A percentile compares a stretch with the other conserved stretches of the same genome.
Conservation (phyloP, 1,284 basidiomycete genomes). For the Irpex rosettiformis region DNA sequence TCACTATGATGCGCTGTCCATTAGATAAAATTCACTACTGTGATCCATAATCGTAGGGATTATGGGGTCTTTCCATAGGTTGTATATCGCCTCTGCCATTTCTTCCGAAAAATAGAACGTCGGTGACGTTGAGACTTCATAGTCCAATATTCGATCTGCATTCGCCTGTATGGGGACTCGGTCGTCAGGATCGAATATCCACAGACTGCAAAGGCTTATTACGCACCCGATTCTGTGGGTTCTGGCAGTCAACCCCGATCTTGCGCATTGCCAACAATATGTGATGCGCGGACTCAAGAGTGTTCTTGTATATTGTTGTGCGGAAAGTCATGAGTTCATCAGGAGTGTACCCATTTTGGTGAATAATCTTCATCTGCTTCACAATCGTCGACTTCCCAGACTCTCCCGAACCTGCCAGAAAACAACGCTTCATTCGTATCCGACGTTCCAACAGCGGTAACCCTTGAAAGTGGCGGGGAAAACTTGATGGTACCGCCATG, state of each 20-base stretch:
- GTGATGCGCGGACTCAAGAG: slow-evolving; percentile 88
- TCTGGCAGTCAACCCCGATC: slow-evolving; percentile 80
- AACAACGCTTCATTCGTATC: slow-evolving; percentile 1
- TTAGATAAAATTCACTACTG: slow-evolving; percentile 88
- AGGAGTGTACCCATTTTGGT: slow-evolving; percentile 87
- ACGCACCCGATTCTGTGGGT: slow-evolving; percentile 71
- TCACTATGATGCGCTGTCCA: slow-evolving; percentile 93
- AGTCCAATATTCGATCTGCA: slow-evolving; percentile 62
- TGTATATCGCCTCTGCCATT: slow-evolving; percentile 75
- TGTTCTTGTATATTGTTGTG: slow-evolving; percentile 81
- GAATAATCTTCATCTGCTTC: slow-evolving; percentile 99
- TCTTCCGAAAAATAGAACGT: slow-evolving; percentile 52
- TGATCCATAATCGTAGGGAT: slow-evolving; percentile 87
- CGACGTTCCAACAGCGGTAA: too few species aligned
- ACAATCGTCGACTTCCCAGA: slow-evolving; percentile 96
- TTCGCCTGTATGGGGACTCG: slow-evolving; percentile 34
- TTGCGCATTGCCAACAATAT: slow-evolving; percentile 90
- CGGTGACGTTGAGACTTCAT: slow-evolving; percentile 37
- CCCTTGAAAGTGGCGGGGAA: slow-evolving; percentile 5
- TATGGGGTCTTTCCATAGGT: slow-evolving; percentile 90
- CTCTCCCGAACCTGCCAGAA: slow-evolving; percentile 67
- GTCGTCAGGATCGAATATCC: slow-evolving; percentile 2
- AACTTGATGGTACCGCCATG: slow-evolving; percentile 4
- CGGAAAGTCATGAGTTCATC: slow-evolving; percentile 82
- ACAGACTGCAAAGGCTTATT: neutral